Percentiles rank a stretch among this genome's conserved stretches.
Conservation (phyloP, 1,284 basidiomycete species). For the Porogramme epimiltina region DNA sequence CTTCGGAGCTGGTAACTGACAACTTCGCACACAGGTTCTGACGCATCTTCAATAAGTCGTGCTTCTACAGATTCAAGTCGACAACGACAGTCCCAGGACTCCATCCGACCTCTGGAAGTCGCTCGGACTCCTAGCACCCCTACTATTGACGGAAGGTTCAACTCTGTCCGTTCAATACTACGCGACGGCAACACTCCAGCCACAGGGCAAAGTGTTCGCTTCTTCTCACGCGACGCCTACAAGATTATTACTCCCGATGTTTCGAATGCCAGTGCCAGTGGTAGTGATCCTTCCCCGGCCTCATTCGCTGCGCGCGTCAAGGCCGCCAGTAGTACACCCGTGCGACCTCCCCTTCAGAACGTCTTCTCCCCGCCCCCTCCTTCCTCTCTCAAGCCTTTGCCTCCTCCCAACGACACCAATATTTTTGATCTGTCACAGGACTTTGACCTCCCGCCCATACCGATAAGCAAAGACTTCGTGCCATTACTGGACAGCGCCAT, state of each 20-base stretch:
- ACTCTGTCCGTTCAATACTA: conserved; percentile 65
- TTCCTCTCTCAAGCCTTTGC: conserved; percentile 32
- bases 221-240: conserved; percentile 69
- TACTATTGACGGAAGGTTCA: conserved; percentile 33
- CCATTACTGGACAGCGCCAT: conserved; percentile 48
- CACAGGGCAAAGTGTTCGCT: conserved; percentile 72
- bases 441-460: conserved; percentile 49
- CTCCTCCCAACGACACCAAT: conserved; percentile 40
- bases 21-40: conserved; percentile 39
- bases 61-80: conserved; percentile 34
- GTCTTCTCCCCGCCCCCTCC: conserved; percentile 34
- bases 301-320: conserved; percentile 18
- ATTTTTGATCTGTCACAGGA: conserved; percentile 56
- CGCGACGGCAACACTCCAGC: conserved; percentile 71
- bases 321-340: conserved; percentile 18
- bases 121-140: conserved; percentile 28
- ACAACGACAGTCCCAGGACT: conserved; percentile 28
- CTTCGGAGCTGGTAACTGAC: no score
- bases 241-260: conserved; percentile 63
- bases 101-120: conserved; percentile 21
- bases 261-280: conserved; percentile 47
- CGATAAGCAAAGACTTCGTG: conserved; percentile 42
- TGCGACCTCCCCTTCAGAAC: conserved; percentile 31
- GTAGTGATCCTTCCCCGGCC: conserved; percentile 34
- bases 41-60: conserved; percentile 42